Evolutionary conservation across 2,329 filamentous ascomycete genomes (phyloP), one percentile per base, ranked within the genome.

Genomic region (Trichophyton schoenleinii): DNA sequence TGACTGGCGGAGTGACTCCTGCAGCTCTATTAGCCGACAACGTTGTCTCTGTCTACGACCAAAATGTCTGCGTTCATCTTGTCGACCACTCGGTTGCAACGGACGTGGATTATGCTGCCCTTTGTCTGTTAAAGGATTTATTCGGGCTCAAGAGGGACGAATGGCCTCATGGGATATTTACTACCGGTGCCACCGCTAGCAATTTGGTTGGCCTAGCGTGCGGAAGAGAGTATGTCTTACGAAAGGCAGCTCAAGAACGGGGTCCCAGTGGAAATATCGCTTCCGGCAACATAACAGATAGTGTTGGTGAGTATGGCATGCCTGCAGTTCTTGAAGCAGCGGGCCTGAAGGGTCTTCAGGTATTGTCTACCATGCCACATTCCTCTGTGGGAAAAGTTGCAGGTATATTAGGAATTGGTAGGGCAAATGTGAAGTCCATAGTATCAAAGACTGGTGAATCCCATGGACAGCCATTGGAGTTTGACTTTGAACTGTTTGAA

Each of bases 321-420:
- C 71, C 87, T 22, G 78, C 78, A 36, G 88, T 89, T 1, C 87
- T 89, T 70, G 72, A 75, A 4, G 76, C 75, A 49, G 84, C 87
- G 0, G 83, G 85, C 0, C 73, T 95, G 13, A 78, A 78, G 18
- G 81, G 85, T 25, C 78, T 96, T 5, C 88, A 90, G 69, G 79
- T 96, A 6, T 77, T 96, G 63, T 91, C 89, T 0, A 90, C 89
- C 46, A 82, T 87, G 66, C 88, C 87, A 0, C 92, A 97, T 72
- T 95, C 89, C 49, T 95, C 89, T 1, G 76, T 96, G 1, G 80
- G 80, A 59, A 96, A 96, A 75, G 90, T 91, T 9, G 90, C 91
- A 0, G 87, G 87, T 44, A 78, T 96, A 0, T 79, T 95, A 2
- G 92, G 92, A 0, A 76, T 96, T 11, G 92, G 92, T 0, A 79